Percentiles rank a stretch among this genome's conserved stretches.
Evolutionary conservation across 2,329 filamentous ascomycete species (phyloP).

Genomic region (Lachnellula hyalina): DNA sequence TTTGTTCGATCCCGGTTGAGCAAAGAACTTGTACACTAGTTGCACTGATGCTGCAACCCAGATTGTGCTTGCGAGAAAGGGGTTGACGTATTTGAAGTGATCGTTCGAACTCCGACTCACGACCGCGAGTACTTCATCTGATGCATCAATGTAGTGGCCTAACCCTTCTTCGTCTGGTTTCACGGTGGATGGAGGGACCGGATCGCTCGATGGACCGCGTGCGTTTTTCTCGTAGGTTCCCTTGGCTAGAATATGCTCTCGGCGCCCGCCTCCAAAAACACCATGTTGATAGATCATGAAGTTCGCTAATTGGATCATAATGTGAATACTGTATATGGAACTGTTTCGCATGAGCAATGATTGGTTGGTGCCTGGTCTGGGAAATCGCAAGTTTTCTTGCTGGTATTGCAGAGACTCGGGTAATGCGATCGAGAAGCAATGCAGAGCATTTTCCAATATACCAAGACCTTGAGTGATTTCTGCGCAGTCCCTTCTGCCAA

Average conservation of each 20-base stretch:
- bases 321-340: conserved; percentile 17
- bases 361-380: background rate
- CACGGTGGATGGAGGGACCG: background rate
- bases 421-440: conserved; percentile 30
- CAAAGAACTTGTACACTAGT: conserved; percentile 7
- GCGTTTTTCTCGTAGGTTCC: no score
- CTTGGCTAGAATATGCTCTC: background rate
- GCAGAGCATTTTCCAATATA: conserved; percentile 26
- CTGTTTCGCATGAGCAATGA: conserved; percentile 25
- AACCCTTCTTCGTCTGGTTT: background rate
- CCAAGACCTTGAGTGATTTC: no score
- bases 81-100: conserved; percentile 15
- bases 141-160: conserved; percentile 12
- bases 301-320: conserved; percentile 8
- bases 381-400: conserved; percentile 30
- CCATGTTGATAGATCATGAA: conserved; percentile 8
- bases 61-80: conserved; percentile 16
- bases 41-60: conserved; percentile 18
- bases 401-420: conserved; percentile 29
- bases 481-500: background rate
- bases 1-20: background rate
- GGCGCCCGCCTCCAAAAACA: conserved; percentile 16
- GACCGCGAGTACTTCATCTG: conserved; percentile 10
- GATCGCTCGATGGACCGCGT: background rate
- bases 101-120: conserved; percentile 6